Percentiles rank a stretch among this genome's conserved stretches.
Evolutionary conservation across 2,329 filamentous ascomycete species (phyloP).

Genomic region (Sphaerulina musiva): DNA sequence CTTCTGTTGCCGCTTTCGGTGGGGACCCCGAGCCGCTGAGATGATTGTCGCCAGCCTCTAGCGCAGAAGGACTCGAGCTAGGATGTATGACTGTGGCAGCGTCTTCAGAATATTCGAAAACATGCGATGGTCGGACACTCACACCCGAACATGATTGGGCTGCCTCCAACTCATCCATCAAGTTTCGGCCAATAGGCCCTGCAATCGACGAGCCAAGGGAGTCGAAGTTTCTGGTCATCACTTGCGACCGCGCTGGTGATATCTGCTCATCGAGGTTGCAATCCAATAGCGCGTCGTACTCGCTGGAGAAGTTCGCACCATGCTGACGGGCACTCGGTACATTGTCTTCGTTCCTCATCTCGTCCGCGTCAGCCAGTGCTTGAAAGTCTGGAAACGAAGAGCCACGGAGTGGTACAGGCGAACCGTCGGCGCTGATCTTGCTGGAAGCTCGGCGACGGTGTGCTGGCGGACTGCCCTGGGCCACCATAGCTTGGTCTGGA

Average conservation of each 20-base stretch:
- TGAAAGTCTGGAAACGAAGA: conserved; percentile 8
- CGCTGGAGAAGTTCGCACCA: not conserved
- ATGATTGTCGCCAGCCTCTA: conserved; percentile 1
- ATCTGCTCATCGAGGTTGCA: conserved; percentile 1
- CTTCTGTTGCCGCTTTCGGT: not conserved
- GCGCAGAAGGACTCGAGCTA: conserved; percentile 12
- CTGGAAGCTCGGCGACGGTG: not conserved
- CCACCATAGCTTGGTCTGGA: not conserved
- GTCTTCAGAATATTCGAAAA: conserved; percentile 1
- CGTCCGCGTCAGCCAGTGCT: not conserved
- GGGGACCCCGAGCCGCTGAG: not conserved
- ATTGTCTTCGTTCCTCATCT: not conserved
- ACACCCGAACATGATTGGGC: conserved; percentile 13
- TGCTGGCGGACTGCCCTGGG: not conserved
- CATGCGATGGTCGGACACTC: not conserved
- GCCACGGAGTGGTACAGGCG: conserved; percentile 3
- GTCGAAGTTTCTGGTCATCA: conserved; percentile 20
- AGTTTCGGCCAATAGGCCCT: conserved; percentile 25
- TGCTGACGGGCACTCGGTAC: not conserved
- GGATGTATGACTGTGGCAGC: not conserved
- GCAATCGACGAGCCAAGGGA: conserved; percentile 22
- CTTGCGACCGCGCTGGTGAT: not conserved
- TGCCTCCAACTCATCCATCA: conserved; percentile 33
- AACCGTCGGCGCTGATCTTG: conserved; percentile 2
- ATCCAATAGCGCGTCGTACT: conserved; percentile 8